Evolutionary conservation across 306 rosid genomes (phyloP).

Genomic region (Corylus avellana): DNA sequence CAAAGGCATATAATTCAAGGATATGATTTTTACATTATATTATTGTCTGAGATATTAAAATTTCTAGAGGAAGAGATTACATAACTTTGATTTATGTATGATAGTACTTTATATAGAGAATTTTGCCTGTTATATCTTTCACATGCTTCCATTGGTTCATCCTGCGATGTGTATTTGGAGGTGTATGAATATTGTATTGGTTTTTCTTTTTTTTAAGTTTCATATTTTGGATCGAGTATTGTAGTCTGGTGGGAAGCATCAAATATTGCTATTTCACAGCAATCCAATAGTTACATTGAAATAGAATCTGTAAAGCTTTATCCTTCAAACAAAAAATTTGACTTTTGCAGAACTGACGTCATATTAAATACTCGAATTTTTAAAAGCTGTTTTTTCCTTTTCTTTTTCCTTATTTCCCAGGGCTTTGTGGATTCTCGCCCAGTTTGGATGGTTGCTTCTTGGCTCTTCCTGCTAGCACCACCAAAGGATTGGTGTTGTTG

Average conservation of each 20-base stretch:
- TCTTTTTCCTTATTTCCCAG: constrained; percentile 32
- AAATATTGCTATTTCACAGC: background rate
- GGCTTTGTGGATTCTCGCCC: constrained; percentile 88
- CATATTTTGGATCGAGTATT: background rate
- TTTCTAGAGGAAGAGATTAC: too few relatives aligned
- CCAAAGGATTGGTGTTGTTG: constrained; percentile 78
- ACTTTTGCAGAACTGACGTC: constrained; percentile 10
- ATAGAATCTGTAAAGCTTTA: background rate
- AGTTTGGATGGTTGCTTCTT: constrained; percentile 77
- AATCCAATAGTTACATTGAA: background rate
- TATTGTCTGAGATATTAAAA: too few relatives aligned
- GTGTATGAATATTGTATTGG: background rate
- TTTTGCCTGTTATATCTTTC: background rate
- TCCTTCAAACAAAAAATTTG: background rate
- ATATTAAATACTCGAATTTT: constrained; percentile 9
- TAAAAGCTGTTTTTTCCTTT: constrained; percentile 7
- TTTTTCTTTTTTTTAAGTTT: background rate
- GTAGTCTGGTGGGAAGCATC: background rate
- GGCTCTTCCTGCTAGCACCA: constrained; percentile 90
- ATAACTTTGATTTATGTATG: too few relatives aligned
- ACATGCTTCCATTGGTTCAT: background rate
- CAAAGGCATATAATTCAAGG: too few relatives aligned
- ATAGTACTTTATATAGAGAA: too few relatives aligned
- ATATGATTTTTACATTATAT: too few relatives aligned
- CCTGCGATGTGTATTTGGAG: background rate